Base-by-base conservation (phyloP, 169 alveolate genomes). In the Plasmodium chabaudi region DNA sequence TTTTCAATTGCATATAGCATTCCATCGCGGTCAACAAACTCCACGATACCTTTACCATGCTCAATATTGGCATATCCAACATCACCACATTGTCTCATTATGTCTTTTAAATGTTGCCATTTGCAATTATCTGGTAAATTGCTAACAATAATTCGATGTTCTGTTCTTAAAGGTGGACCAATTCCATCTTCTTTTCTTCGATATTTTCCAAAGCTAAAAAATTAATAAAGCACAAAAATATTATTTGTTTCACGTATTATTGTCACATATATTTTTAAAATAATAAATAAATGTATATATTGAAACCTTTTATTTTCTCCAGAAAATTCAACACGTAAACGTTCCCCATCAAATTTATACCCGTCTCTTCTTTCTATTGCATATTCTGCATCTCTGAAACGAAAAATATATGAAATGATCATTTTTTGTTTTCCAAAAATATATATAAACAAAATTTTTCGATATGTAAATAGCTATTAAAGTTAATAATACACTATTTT, bases 51-150 rank as follows among this genome's bases (percentile, higher is more conserved):
- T 65, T 88, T 84, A n/a, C 95, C 95, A 55, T 69, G 72, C 61
- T 87, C 88, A 47, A 94, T 93, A 69, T 92, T 91, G 44, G 95
- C 96, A 88, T 88, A 93, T 25, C 97, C 97, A 25, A 93, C 96
- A 46, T 93, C 95, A 46, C 97, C 97, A 60, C 94, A 92, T 72
- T 70, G 92, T 68, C 96, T 68, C 93, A 95, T 89, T 86, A 93
- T 95, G 73, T 95, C 97, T 89, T 95, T 95, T 69, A 95, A 87
- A 63, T 95, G 96, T 57, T 95, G 97, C 97, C 97, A 95, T 53
- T 93, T 79, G 65, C 95, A 94, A 64, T 92, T 87, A 13, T 94
- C 94, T 47, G 97, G 96, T 39, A 95, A 71, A 90, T 94, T 94
- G 57, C 71, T 74, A 44, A 94, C 94, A 61, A 88, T 86, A 53